phyloP scores from a whole-genome alignment of 2,329 filamentous ascomycete species.

The Tolypocladium paradoxum region DNA sequence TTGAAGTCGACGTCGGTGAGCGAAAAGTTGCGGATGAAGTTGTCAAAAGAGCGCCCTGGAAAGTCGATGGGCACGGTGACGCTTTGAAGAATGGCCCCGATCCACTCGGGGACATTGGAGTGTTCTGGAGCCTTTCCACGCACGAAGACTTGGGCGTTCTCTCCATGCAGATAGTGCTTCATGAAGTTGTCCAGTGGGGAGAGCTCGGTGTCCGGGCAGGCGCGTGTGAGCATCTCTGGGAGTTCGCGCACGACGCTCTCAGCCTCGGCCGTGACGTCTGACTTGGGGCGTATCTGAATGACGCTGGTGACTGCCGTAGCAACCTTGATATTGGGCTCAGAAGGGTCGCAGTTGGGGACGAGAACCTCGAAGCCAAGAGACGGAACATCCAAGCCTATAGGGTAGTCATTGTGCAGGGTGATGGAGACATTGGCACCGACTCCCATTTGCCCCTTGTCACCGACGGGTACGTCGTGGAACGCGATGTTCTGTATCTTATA shows the following conservation, averaged over 20 bases:
- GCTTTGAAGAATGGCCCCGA: conserved; percentile 67
- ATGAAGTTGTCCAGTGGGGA: conserved; percentile 81
- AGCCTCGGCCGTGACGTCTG: conserved; percentile 58
- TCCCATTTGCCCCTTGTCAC: conserved; percentile 41
- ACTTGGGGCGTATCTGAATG: conserved; percentile 56
- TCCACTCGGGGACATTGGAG: conserved; percentile 67
- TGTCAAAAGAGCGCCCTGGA: conserved; percentile 69
- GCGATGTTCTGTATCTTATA: conserved; percentile 76
- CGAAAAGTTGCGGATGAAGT: conserved; percentile 79
- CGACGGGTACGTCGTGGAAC: conserved; percentile 57
- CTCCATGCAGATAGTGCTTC: conserved; percentile 69
- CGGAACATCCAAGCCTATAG: conserved; percentile 66
- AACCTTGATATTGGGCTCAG: conserved; percentile 65
- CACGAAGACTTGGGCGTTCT: conserved; percentile 70
- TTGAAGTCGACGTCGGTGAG: conserved; percentile 77
- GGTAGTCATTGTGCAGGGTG: conserved; percentile 63
- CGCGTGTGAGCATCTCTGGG: conserved; percentile 58
- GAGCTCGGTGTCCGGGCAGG: conserved; percentile 64
- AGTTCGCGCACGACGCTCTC: conserved; percentile 63
- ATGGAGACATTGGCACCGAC: conserved; percentile 75
- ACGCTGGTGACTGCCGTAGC: conserved; percentile 62
- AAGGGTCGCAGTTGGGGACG: conserved; percentile 65
- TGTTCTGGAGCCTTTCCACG: conserved; percentile 62
- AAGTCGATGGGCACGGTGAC: conserved; percentile 79
- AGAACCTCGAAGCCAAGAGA: conserved; percentile 75